phyloP scores from a whole-genome alignment of 2,329 filamentous ascomycete species.

The Ampelomyces quisqualis region DNA sequence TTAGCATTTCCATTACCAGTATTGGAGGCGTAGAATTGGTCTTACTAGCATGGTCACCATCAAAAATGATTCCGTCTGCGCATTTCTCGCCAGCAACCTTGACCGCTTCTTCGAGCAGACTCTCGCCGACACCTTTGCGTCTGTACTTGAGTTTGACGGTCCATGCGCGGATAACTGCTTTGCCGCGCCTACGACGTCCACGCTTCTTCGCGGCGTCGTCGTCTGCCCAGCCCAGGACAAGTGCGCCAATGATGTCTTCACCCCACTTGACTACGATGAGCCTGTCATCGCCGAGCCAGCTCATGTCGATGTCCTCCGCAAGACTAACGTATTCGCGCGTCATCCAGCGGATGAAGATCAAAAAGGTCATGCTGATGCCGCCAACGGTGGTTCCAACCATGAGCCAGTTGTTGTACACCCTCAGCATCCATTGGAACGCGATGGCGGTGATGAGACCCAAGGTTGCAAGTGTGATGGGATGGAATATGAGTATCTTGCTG shows the following conservation, averaged over 20 bases:
- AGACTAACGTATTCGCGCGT: constrained; percentile 63
- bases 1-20: no score
- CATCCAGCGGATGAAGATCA: constrained; percentile 62
- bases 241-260: constrained; percentile 66
- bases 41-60: constrained; percentile 74
- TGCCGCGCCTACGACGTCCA: constrained; percentile 57
- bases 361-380: constrained; percentile 63
- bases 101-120: constrained; percentile 72
- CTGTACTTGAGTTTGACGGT: constrained; percentile 71
- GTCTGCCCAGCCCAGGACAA: constrained; percentile 67
- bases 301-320: constrained; percentile 63
- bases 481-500: constrained; percentile 55
- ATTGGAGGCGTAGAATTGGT: constrained; percentile 14
- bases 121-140: constrained; percentile 68
- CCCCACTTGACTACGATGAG: constrained; percentile 67
- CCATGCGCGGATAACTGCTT: constrained; percentile 77
- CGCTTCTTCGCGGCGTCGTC: constrained; percentile 48
- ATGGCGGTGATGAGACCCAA: constrained; percentile 45
- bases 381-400: constrained; percentile 60
- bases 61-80: constrained; percentile 71
- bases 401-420: constrained; percentile 53
- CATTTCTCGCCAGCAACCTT: constrained; percentile 66
- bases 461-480: constrained; percentile 41
- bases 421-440: constrained; percentile 44
- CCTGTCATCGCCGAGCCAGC: constrained; percentile 58